Percentiles rank a stretch among this genome's conserved stretches.
phyloP scores from a whole-genome alignment of 495 filamentous ascomycete species.

The Talaromyces thailandensis region DNA sequence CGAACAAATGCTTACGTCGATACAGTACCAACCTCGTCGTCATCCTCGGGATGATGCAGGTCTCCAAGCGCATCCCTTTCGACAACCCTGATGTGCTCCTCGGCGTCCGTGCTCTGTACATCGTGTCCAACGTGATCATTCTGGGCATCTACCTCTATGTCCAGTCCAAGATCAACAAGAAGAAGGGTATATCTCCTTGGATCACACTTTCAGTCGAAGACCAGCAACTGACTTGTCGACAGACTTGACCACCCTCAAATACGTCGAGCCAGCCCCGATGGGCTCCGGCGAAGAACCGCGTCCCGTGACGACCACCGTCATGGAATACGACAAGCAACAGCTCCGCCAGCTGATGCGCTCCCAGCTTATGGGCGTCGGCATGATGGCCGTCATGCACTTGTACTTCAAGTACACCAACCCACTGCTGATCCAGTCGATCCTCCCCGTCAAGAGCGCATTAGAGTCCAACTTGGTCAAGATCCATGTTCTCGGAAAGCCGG shows the following conservation, averaged over 20 bases:
- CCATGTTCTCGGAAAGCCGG: slow-evolving; percentile 83
- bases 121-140: slow-evolving; percentile 85
- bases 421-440: slow-evolving; percentile 95
- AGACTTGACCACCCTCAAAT: slow-evolving; percentile 98
- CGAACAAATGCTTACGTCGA: neutral
- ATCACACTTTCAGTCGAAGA: neutral
- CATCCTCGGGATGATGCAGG: slow-evolving; percentile 97
- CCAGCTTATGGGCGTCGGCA: slow-evolving; percentile 88
- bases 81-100: slow-evolving; percentile 84
- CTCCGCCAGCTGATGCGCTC: slow-evolving; percentile 72
- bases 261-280: slow-evolving; percentile 90
- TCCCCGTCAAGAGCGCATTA: slow-evolving; percentile 90
- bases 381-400: slow-evolving; percentile 98
- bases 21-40: slow-evolving; percentile 83
- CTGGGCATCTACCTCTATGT: slow-evolving; percentile 73
- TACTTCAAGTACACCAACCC: slow-evolving; percentile 99
- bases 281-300: slow-evolving; percentile 88
- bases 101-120: slow-evolving; percentile 70
- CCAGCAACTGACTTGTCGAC: neutral
- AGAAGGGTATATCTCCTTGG: slow-evolving; percentile 63
- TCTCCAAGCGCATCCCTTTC: slow-evolving; percentile 90
- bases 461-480: slow-evolving; percentile 95
- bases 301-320: slow-evolving; percentile 88
- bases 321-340: slow-evolving; percentile 84
- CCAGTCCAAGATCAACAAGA: slow-evolving; percentile 73